Percentiles rank a stretch among this genome's conserved stretches.
phyloP scores from a whole-genome alignment of 2,329 filamentous ascomycete genomes.

The Hypoxylon sp. region DNA sequence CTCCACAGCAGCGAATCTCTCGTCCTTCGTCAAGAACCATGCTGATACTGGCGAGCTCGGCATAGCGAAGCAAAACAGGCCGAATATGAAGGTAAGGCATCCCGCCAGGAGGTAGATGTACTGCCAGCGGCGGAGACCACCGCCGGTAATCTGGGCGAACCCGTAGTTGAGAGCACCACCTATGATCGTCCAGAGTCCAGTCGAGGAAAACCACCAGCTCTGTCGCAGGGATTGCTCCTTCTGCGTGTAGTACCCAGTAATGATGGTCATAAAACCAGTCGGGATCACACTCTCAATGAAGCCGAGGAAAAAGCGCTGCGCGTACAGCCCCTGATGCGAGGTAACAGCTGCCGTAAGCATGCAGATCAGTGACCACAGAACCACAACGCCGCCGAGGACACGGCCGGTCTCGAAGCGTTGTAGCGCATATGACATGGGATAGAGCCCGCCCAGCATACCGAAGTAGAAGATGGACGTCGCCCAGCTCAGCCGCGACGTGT shows the following conservation, averaged over 20 bases:
- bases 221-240: conserved; percentile 74
- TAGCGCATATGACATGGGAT: conserved; percentile 79
- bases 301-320: conserved; percentile 75
- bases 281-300: conserved; percentile 76
- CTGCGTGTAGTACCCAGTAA: conserved; percentile 75
- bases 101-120: conserved; percentile 79
- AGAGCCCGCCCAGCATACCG: conserved; percentile 80
- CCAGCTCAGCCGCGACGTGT: conserved; percentile 80
- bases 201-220: conserved; percentile 76
- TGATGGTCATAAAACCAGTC: conserved; percentile 75
- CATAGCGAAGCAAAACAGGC: conserved; percentile 73
- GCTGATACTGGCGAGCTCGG: conserved; percentile 77
- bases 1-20: conserved; percentile 75
- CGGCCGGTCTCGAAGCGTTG: conserved; percentile 77
- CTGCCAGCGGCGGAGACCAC: conserved; percentile 73
- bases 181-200: conserved; percentile 73
- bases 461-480: conserved; percentile 86
- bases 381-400: conserved; percentile 73
- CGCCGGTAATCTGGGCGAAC: conserved; percentile 73
- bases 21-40: conserved; percentile 76
- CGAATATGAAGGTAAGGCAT: conserved; percentile 74
- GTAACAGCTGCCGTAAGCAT: conserved; percentile 78
- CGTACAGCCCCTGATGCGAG: conserved; percentile 73
- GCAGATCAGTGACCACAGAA: conserved; percentile 77
- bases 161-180: conserved; percentile 76